Evolutionary conservation across 1,139 yeast genomes (phyloP).

Genomic region (Tardiomyces depauwii): DNA sequence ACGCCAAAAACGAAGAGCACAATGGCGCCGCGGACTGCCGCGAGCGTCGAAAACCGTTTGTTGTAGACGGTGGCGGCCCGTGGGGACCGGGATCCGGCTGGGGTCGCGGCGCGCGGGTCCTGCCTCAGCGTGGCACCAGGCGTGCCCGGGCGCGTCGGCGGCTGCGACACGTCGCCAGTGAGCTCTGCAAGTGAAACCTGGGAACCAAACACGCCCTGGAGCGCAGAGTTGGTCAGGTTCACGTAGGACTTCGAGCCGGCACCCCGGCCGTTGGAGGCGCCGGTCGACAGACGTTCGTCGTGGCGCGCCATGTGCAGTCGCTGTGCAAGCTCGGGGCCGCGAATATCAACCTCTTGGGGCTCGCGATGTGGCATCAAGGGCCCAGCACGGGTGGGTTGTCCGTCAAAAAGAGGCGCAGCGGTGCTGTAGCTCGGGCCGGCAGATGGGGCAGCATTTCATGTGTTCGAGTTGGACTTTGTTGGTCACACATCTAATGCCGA

Average conservation of each 20-base stretch:
- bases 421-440: too few species aligned
- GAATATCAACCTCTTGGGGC: not conserved
- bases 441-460: too few species aligned
- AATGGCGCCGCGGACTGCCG: slow-evolving; percentile 7
- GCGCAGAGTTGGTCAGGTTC: slow-evolving; percentile 10
- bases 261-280: not conserved
- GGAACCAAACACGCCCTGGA: slow-evolving; percentile 28
- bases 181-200: slow-evolving; percentile 27
- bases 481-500: too few species aligned
- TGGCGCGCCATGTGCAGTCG: not conserved
- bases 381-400: too few species aligned
- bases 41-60: slow-evolving; percentile 7
- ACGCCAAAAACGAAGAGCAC: slow-evolving; percentile 23
- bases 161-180: slow-evolving; percentile 20
- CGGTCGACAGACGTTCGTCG: not conserved
- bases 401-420: too few species aligned
- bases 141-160: slow-evolving; percentile 6
- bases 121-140: slow-evolving; percentile 4
- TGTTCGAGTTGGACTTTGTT: too few species aligned
- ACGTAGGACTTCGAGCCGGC: not conserved
- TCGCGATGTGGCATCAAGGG: not conserved
- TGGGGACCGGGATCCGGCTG: slow-evolving; percentile 6
- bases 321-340: not conserved
- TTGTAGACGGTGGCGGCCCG: slow-evolving; percentile 11
- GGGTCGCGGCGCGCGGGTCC: not conserved